These are phyloP conservation scores for Nitzschia inconspicua DNA, from an alignment of 108 stramenopile species.

Conservation along the genomic window DNA sequence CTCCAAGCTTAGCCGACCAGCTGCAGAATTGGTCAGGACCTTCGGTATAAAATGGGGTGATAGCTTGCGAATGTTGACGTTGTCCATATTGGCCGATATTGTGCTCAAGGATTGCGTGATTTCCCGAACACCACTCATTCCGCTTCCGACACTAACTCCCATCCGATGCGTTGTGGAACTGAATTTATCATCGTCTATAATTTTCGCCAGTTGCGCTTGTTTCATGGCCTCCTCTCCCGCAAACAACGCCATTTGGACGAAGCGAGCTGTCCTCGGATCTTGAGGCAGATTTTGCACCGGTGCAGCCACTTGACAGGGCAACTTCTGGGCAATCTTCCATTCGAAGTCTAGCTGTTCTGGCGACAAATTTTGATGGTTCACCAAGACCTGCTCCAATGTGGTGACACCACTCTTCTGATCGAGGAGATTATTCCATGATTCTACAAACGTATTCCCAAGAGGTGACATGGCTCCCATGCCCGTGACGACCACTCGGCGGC, in stretches of 20 bases:
- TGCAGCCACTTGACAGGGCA: conserved; percentile 81
- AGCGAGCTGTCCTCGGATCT: conserved; percentile 60
- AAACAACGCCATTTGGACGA: conserved; percentile 72
- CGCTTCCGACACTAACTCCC: conserved; percentile 83
- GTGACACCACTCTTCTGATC: conserved; percentile 42
- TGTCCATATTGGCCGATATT: no score
- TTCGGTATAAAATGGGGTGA: conserved; percentile 95
- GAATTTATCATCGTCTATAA: conserved; percentile 17
- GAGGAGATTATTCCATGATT: conserved; percentile 68
- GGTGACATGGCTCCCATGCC: conserved; percentile 91
- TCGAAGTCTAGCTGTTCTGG: conserved; percentile 39
- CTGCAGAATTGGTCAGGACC: conserved; percentile 87
- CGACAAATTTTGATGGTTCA: conserved; percentile 32
- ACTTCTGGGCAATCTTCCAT: conserved; percentile 40
- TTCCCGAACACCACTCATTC: conserved; percentile 90
- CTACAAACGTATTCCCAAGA: conserved; percentile 65
- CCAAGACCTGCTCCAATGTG: conserved; percentile 47
- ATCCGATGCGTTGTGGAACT: conserved; percentile 31
- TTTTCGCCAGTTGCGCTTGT: conserved; percentile 38
- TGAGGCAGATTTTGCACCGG: conserved; percentile 44
- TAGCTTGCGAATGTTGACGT: conserved; percentile 46
- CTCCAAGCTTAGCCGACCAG: conserved; percentile 68
- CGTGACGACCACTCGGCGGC: conserved; percentile 90
- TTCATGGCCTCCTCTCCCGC: conserved; percentile 71
- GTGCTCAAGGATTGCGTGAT: conserved; percentile 43